Base-by-base conservation (phyloP, 495 filamentous ascomycete species). In the Pseudoneurospora amorphoporcata region DNA sequence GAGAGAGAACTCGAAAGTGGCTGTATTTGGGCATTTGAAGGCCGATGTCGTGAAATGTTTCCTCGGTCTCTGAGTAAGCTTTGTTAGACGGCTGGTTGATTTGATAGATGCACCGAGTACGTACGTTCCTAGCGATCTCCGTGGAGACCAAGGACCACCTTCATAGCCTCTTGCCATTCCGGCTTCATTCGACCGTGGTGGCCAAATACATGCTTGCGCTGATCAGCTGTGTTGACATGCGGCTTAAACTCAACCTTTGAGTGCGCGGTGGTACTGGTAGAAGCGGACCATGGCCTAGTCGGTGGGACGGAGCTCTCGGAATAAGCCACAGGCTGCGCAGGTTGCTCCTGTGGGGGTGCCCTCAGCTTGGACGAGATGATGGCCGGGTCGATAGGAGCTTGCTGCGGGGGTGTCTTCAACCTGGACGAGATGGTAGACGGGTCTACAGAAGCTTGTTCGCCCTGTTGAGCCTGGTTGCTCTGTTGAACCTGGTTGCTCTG, bases 391-490 rank as follows among this genome's bases (percentile, higher is more conserved):
- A 23, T 23, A 23, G 23, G 1, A 23, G 23, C 23, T 23, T 23
- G 23, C 23, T 23, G 73, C 73, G 82, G 71, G 77, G 81, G 61
- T 75, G 73, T 72, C 79, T 88, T 88, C 32, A 93, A 80, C 76
- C 91, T 88, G 17, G 92, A 88, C 32, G 92, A 91, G 74, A 95
- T 93, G 76, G 94, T 95, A 53, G 92, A 90, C 39, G 94, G 90
- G 74, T 95, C 92, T 39, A 91, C 86, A 9, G 92, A 91, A 74
- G 89, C 90, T n/a, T 43, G 42, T 17, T 43, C 4, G 42, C 17
- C n/a, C 16, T 43, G 42, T n/a, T 8, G 42, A n/a, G 7, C 42
- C 42, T 43, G 42, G 17, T 43, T 8, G 42, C 17, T 9, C 17
- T 43, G 41, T 7, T 42, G 41, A n/a, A 3, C 42, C 42, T 43